Evolutionary conservation across 2,329 filamentous ascomycete species (phyloP).

Genomic region (Beauveria caledonica): DNA sequence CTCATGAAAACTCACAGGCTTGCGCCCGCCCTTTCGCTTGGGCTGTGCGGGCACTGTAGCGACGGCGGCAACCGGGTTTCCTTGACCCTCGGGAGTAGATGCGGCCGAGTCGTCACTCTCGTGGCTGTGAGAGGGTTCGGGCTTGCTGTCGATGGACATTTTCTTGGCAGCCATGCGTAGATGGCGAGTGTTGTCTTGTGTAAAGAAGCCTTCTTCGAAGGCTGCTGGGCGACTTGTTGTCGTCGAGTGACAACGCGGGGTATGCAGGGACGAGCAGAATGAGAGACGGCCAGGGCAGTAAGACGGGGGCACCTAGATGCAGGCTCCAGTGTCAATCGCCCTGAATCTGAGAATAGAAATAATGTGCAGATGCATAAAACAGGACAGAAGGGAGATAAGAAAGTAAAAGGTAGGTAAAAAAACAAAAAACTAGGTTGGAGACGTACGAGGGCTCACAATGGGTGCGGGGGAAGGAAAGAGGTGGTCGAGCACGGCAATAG

Average conservation of each 20-base stretch:
- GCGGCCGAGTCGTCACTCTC: constrained; percentile 54
- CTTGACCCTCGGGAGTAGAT: constrained; percentile 52
- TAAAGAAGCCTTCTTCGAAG: neutral
- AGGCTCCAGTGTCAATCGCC: neutral
- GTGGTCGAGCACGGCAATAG: neutral
- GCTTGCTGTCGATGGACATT: constrained; percentile 60
- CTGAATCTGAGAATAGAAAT: neutral
- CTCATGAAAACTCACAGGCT: constrained; percentile 65
- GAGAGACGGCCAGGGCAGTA: neutral
- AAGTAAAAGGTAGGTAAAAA: neutral
- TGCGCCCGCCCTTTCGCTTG: constrained; percentile 95
- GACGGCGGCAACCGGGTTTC: constrained; percentile 26
- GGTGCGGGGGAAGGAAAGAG: neutral
- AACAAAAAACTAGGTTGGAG: neutral
- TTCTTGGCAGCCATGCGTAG: constrained; percentile 54
- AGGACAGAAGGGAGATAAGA: neutral
- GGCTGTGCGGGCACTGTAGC: constrained; percentile 52
- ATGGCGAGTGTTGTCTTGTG: constrained; percentile 13
- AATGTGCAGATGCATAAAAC: neutral
- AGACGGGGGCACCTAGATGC: neutral
- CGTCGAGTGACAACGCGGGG: neutral
- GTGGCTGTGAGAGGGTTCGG: constrained; percentile 32
- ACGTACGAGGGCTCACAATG: neutral
- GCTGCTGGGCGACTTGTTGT: neutral
- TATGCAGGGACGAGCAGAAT: neutral